Conservation (phyloP, 805 yeast genomes). For the Debaryomyces maramus region DNA sequence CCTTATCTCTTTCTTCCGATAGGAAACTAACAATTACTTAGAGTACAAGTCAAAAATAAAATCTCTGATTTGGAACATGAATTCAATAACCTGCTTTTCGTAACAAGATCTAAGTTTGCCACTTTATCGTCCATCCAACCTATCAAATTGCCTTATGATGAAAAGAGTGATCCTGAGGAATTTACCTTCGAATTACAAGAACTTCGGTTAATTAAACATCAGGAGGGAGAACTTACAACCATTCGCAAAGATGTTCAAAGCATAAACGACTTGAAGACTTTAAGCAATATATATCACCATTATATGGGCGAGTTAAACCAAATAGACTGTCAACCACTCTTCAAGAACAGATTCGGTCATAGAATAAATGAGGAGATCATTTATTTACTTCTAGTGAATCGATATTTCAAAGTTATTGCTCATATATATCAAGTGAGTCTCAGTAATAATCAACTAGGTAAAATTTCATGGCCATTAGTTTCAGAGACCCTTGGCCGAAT, state of each 20-base stretch:
- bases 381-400: constrained; percentile 15
- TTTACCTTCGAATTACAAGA: background rate
- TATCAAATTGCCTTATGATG: constrained; percentile 5
- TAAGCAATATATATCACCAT: constrained; percentile 3
- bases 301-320: constrained; percentile 6
- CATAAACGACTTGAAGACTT: constrained; percentile 6
- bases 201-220: background rate
- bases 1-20: too few relatives aligned
- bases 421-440: constrained; percentile 2
- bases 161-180: background rate
- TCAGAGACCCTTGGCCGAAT: constrained; percentile 1
- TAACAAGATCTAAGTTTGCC: constrained; percentile 12
- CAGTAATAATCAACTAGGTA: background rate
- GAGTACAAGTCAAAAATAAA: constrained; percentile 7
- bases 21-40: constrained; percentile 5
- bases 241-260: background rate
- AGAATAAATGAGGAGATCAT: constrained; percentile 22
- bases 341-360: constrained; percentile 17
- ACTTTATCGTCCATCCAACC: constrained; percentile 12
- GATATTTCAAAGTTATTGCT: constrained; percentile 19
- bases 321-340: constrained; percentile 13
- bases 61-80: constrained; percentile 14
- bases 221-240: background rate
- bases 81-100: constrained; percentile 12
- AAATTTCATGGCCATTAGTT: constrained; percentile 9